Conservation (phyloP, 352 stramenopile genomes). For the Phytophthora lateralis region DNA sequence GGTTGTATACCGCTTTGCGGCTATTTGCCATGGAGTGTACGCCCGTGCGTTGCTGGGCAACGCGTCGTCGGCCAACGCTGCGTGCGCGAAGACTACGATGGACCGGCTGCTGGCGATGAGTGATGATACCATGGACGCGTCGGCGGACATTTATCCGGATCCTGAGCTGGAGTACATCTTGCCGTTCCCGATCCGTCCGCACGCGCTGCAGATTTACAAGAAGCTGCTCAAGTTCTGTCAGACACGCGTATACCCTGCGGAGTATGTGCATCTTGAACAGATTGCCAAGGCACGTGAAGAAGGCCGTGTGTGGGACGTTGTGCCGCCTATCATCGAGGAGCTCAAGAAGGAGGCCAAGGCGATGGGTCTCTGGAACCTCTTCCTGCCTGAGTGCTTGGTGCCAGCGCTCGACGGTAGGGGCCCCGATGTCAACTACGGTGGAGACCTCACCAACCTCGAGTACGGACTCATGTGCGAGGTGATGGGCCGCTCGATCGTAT, state of each 20-base stretch:
- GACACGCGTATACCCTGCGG: constrained; percentile 90
- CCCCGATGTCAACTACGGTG: constrained; percentile 62
- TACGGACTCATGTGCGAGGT: constrained; percentile 97
- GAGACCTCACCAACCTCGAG: constrained; percentile 88
- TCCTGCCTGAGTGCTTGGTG: constrained; percentile 79
- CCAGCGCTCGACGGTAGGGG: constrained; percentile 49
- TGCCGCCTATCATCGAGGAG: constrained; percentile 89
- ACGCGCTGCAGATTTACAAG: constrained; percentile 81
- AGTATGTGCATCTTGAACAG: constrained; percentile 86
- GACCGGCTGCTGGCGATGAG: constrained; percentile 62
- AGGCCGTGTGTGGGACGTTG: constrained; percentile 76
- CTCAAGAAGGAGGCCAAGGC: constrained; percentile 92
- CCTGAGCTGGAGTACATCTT: constrained; percentile 58
- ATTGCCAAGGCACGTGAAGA: constrained; percentile 53
- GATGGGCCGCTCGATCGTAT: constrained; percentile 91
- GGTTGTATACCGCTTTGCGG: constrained; percentile 76
- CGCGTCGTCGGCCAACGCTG: constrained; percentile 79
- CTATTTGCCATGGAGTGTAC: constrained; percentile 85
- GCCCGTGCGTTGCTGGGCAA: constrained; percentile 74
- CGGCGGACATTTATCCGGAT: constrained; percentile 52
- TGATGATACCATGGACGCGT: constrained; percentile 40
- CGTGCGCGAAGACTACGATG: constrained; percentile 68
- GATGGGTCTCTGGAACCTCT: constrained; percentile 97
- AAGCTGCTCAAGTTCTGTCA: constrained; percentile 91
- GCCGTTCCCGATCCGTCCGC: constrained; percentile 75